Evolutionary conservation across 306 rosid species (phyloP), one percentile per base, ranked within the genome.

Genomic region (Oemleria cerasiformis): DNA sequence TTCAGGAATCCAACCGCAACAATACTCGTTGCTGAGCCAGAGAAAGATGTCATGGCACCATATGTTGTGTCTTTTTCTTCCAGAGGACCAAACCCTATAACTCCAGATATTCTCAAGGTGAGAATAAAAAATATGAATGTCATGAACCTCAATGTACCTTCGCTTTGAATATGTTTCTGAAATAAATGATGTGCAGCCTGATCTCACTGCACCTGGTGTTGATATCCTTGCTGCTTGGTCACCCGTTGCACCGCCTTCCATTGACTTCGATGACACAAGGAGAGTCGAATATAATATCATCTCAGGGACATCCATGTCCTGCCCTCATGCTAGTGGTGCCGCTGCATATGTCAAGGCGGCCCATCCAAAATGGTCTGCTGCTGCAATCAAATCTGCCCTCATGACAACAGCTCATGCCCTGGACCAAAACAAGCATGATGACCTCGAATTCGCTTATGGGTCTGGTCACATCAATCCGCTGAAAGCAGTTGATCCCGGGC

Each of bases 201-300:
- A 69, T 77, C 15, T 77, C 17, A 70, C 79, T 7, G 85, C 79
- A 5, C 82, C 74, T 12, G 82, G 85, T 11, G 76, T 69, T 19
- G 78, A 77, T 39, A 81, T 77, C 38, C 68, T 81, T 58, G 80
- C 82, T 10, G 80, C 85, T 73, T 74, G 82, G 79, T 65, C 82
- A 49, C 80, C 74, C 0, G 54, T 77, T 25, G 68, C 74, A 15
- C 47, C 67, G 2, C 79, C 81, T 20, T 73, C 79, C 45, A 0
- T 2, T 14, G 42, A 25, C 68, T 1, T 1, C 0, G 43, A 30
- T 0, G 79, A 81, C 58, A 63, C 72, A 45, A 73, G 74, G 65
- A 21, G 70, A 8, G 76, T 73, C 16, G 43, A 48, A 5, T 77
- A 21, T 55, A 77, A 77, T 43, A 53, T 81, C 12, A 71, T 70